These are phyloP conservation scores for Eimeria acervulina DNA, from an alignment of 169 alveolate species.

Conservation along the genomic window DNA sequence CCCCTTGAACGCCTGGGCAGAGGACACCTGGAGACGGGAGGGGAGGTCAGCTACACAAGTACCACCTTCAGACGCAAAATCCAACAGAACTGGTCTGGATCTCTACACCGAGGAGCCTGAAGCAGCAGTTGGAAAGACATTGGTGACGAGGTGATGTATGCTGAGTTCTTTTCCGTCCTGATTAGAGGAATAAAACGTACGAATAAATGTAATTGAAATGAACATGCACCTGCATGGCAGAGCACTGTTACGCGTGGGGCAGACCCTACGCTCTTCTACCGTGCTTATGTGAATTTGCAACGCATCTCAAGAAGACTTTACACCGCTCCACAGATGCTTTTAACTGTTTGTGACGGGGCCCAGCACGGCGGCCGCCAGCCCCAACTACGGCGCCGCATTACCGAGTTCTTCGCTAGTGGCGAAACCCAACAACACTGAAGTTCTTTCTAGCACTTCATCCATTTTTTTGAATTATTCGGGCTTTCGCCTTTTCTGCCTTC, in stretches of 20 bases:
- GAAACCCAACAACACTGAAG: neutral
- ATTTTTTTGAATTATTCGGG: neutral
- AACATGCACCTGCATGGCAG: neutral
- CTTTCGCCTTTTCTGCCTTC: neutral
- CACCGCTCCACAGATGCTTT: too few relatives aligned
- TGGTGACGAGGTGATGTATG: neutral
- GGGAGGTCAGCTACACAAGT: neutral
- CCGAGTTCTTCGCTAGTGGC: neutral
- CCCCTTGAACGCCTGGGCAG: neutral
- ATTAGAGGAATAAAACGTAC: neutral
- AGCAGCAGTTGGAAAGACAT: neutral
- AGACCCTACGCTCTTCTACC: neutral
- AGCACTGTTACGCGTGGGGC: neutral
- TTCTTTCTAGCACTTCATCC: neutral
- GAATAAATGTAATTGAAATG: neutral
- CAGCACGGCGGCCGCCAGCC: constrained; percentile 11
- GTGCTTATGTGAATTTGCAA: neutral
- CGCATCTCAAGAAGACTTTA: neutral
- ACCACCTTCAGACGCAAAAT: neutral
- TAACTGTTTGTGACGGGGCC: neutral
- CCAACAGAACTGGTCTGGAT: neutral
- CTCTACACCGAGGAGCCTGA: neutral
- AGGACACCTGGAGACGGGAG: neutral
- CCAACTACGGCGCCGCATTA: neutral
- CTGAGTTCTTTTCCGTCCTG: neutral